Base-by-base conservation (phyloP, 176 grass and related monocot genomes). In the Metroxylon sagu region DNA sequence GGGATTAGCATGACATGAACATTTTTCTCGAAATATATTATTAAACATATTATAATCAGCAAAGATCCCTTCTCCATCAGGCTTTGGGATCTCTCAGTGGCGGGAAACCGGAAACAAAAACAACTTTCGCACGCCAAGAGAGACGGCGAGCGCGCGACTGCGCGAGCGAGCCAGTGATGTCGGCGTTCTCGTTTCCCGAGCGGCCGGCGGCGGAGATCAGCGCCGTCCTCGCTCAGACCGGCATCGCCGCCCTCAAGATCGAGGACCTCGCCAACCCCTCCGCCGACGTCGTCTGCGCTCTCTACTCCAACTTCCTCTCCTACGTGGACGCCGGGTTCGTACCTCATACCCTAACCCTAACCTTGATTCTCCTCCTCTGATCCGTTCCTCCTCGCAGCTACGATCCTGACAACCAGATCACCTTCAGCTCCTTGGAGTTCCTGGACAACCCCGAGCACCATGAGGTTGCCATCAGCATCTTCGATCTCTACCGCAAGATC, bases 401-500 rank as follows among this genome's bases (percentile, higher is more conserved):
- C 5, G 82, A 78, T 16, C 54, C 66, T 15, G 72, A 89, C 52
- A 48, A 50, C 60, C 85, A 89, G 78, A 74, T 95, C 53, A 77
- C 77, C 28, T 86, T 95, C 65, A 30, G 70, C 18, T 56, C 65
- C 19, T 66, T 89, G 64, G 49, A 53, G 66, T 8, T 16, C 35
- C 60, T 89, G 8, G 90, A 95, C 15, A 89, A 86, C 64, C 86
- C 90, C 15, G 85, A 89, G 15, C 74, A 77, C 60, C 77, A 84
- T 49, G 14, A 26, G 3, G 26, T 65, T 4, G 74, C 71, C 43
- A 43, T 87, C 19, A 63, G 4, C 19, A 5, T 68, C 2, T 25
- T 61, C 23, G 68, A 53, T 25, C 52, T 90, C 18, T 71, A 71
- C 74, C 16, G 18, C 0, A 87, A 64, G 62, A 56, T 82, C 16